phyloP scores from a whole-genome alignment of 1,284 basidiomycete genomes.

The Amylostereum areolatum region DNA sequence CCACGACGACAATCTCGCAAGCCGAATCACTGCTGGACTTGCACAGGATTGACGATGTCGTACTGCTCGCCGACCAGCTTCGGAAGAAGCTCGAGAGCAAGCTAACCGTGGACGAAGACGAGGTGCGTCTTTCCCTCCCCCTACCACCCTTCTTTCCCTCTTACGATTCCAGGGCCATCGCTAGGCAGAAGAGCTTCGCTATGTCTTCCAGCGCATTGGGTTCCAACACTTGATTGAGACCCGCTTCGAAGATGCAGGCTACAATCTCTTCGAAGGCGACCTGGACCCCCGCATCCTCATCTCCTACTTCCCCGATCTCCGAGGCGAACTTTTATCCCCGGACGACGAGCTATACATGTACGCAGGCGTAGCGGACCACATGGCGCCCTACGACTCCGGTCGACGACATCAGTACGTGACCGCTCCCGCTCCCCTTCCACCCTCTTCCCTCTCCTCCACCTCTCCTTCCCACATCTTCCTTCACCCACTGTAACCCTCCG shows the following conservation, averaged over 20 bases:
- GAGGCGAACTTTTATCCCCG: constrained; percentile 47
- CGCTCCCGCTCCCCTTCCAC: constrained; percentile 11
- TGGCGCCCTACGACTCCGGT: constrained; percentile 59
- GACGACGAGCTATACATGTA: constrained; percentile 51
- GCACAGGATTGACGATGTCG: constrained; percentile 60
- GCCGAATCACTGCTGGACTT: constrained; percentile 63
- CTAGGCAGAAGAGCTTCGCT: constrained; percentile 61
- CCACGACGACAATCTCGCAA: constrained; percentile 68
- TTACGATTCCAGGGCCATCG: neutral
- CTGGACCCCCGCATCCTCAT: constrained; percentile 73
- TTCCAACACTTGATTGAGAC: constrained; percentile 69
- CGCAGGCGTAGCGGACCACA: constrained; percentile 59
- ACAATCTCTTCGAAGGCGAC: constrained; percentile 62
- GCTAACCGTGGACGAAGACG: constrained; percentile 42
- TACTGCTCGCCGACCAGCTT: constrained; percentile 54
- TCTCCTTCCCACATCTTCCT: constrained; percentile 14
- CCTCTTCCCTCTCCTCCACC: constrained; percentile 16
- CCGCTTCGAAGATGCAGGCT: constrained; percentile 72
- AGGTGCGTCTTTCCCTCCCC: constrained; percentile 29
- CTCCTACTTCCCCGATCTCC: constrained; percentile 69
- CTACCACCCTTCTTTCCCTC: neutral
- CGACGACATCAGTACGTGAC: constrained; percentile 71
- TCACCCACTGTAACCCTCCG: constrained; percentile 16
- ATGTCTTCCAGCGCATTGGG: constrained; percentile 73
- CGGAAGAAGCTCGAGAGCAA: constrained; percentile 49